A percentile compares a stretch with the other conserved stretches of the same genome.
Conservation (phyloP, 1,139 yeast species). For the Nakaseomyces kungkrabaensis region DNA sequence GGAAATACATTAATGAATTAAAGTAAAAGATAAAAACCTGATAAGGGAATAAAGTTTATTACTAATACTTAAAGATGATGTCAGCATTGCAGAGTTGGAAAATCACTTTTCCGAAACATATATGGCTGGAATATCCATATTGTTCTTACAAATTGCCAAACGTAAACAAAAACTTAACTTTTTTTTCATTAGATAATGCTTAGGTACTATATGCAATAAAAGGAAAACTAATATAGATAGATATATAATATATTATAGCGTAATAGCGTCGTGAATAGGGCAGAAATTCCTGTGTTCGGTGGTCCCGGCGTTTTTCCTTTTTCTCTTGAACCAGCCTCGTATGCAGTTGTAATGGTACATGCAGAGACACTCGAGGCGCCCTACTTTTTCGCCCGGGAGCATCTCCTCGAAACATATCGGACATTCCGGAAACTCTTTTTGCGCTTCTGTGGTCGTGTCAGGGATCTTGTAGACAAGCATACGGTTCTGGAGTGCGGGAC, state of each 20-base stretch:
- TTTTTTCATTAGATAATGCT: too few species aligned
- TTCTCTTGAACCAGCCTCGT: conserved; percentile 78
- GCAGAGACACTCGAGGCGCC: conserved; percentile 87
- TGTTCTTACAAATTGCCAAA: too few species aligned
- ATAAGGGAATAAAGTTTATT: background rate
- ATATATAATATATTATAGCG: background rate
- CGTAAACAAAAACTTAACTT: too few species aligned
- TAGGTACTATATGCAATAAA: too few species aligned
- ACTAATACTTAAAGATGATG: background rate
- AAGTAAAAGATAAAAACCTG: background rate
- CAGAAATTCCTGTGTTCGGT: conserved; percentile 14
- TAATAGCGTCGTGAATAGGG: conserved; percentile 22
- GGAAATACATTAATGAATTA: background rate
- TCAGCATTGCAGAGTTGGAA: background rate
- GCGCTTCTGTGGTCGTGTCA: conserved; percentile 14
- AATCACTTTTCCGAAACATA: too few species aligned
- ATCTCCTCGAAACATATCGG: conserved; percentile 89
- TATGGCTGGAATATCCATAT: too few species aligned
- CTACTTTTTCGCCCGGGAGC: conserved; percentile 78
- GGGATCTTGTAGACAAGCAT: conserved; percentile 81
- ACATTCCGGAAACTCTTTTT: conserved; percentile 54
- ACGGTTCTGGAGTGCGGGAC: conserved; percentile 41
- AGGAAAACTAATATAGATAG: too few species aligned
- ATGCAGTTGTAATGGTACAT: conserved; percentile 88
- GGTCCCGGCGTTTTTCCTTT: conserved; percentile 31